Evolutionary conservation across 2,329 filamentous ascomycete genomes (phyloP).

Genomic region (Aureobasidium sp.): DNA sequence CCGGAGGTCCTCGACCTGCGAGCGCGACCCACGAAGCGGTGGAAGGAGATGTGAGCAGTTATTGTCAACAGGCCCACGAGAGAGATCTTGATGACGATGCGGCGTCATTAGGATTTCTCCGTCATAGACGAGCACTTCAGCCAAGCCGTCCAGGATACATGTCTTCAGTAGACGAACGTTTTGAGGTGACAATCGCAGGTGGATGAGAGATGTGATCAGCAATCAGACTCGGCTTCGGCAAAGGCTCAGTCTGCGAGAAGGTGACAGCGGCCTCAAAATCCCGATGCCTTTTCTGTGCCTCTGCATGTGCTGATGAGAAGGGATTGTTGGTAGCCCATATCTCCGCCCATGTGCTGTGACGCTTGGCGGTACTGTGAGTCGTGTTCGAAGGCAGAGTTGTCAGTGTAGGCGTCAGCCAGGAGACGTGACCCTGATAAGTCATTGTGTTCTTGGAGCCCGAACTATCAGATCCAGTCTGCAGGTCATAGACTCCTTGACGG

Average conservation of each 20-base stretch:
- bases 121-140: not conserved
- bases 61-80: too few species aligned
- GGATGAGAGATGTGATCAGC: not conserved
- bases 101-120: too few species aligned
- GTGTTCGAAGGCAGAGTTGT: not conserved
- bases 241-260: not conserved
- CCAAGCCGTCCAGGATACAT: conserved; percentile 1
- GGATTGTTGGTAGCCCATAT: not conserved
- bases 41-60: too few species aligned
- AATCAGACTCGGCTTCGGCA: conserved; percentile 3
- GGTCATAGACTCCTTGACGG: conserved; percentile 3
- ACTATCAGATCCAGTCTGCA: not conserved
- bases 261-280: conserved; percentile 2
- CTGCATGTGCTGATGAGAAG: not conserved
- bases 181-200: not conserved
- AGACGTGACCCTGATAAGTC: not conserved
- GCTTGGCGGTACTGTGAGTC: not conserved
- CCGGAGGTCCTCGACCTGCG: too few species aligned
- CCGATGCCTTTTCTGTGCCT: not conserved
- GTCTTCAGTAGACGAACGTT: not conserved
- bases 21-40: too few species aligned
- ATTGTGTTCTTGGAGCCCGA: not conserved
- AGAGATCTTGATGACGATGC: too few species aligned
- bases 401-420: not conserved
- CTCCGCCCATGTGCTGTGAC: not conserved